Conservation (phyloP, 169 alveolate genomes). For the Plasmodium berghei region DNA sequence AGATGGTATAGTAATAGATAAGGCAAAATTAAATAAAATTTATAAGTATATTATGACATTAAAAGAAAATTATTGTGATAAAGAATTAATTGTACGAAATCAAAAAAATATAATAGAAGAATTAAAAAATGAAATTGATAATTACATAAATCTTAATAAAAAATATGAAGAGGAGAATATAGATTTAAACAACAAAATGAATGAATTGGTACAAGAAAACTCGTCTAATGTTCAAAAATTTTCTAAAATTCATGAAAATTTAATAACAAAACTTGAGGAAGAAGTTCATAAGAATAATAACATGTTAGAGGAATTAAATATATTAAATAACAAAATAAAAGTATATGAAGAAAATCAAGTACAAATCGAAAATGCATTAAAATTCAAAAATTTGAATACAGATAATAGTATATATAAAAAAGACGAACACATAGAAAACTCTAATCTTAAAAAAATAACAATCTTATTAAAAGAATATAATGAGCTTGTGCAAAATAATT, state of each 20-base stretch:
- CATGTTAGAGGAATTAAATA: constrained; percentile 3
- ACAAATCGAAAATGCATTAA: constrained; percentile 28
- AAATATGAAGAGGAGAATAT: constrained; percentile 34
- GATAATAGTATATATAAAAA: not conserved
- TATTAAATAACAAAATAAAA: constrained; percentile 14
- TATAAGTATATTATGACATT: constrained; percentile 46
- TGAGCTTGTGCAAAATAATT: constrained; percentile 27
- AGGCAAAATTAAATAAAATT: constrained; percentile 25
- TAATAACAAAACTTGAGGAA: constrained; percentile 35
- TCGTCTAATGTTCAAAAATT: constrained; percentile 29
- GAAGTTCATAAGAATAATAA: constrained; percentile 48
- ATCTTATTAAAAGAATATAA: constrained; percentile 42
- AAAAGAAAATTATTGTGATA: constrained; percentile 42
- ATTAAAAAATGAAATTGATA: constrained; percentile 36
- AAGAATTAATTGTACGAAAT: constrained; percentile 36
- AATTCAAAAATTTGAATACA: not conserved
- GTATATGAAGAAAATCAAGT: constrained; percentile 25
- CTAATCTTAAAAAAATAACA: constrained; percentile 14
- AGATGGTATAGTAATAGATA: constrained; percentile 32
- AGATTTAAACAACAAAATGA: constrained; percentile 26
- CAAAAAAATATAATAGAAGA: constrained; percentile 47
- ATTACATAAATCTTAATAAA: constrained; percentile 29
- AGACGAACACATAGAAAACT: not conserved
- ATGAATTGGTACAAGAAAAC: constrained; percentile 45
- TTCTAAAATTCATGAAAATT: constrained; percentile 22